Percentiles rank a stretch among this genome's conserved stretches.
Evolutionary conservation across 768 basidiomycete genomes (phyloP).

Genomic region (Rhodotorula kratochvilovae): DNA sequence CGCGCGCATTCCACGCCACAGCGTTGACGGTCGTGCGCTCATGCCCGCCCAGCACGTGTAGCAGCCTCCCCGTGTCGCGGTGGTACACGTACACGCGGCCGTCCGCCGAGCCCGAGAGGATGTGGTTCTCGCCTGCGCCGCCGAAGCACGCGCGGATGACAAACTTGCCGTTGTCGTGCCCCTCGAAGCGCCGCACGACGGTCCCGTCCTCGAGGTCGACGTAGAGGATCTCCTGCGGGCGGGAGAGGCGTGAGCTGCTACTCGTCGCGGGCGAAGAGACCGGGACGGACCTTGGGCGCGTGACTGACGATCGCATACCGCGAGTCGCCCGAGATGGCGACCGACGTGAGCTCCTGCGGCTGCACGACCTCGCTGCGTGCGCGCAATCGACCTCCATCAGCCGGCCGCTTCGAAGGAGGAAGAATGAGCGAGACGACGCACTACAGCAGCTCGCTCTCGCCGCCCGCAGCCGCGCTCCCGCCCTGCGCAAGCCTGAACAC

Average conservation of each 20-base stretch:
- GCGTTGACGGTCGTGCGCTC: conserved; percentile 86
- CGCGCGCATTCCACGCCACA: conserved; percentile 75
- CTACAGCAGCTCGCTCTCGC: conserved; percentile 61
- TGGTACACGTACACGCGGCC: conserved; percentile 94
- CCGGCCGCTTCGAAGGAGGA: too few species aligned
- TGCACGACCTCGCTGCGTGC: conserved; percentile 30
- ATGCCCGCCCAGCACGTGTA: conserved; percentile 87
- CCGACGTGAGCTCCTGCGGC: conserved; percentile 57
- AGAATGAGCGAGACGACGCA: conserved; percentile 49
- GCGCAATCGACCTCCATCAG: background rate
- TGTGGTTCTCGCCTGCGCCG: conserved; percentile 77
- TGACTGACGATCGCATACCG: conserved; percentile 81
- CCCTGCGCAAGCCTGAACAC: conserved; percentile 65
- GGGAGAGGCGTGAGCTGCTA: background rate
- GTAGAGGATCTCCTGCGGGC: conserved; percentile 75
- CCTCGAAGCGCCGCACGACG: conserved; percentile 73
- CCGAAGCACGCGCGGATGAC: conserved; percentile 93
- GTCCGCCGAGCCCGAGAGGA: conserved; percentile 94
- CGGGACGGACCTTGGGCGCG: conserved; percentile 60
- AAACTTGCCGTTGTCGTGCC: conserved; percentile 75
- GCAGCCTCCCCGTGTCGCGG: conserved; percentile 69
- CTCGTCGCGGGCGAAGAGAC: accelerated
- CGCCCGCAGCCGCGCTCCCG: background rate
- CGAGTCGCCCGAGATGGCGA: conserved; percentile 62
- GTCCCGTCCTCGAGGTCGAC: conserved; percentile 70